Evolutionary conservation across 164 flowering plant genomes (phyloP), one percentile per base, ranked within the genome.

Genomic region (Liquidambar formosana): DNA sequence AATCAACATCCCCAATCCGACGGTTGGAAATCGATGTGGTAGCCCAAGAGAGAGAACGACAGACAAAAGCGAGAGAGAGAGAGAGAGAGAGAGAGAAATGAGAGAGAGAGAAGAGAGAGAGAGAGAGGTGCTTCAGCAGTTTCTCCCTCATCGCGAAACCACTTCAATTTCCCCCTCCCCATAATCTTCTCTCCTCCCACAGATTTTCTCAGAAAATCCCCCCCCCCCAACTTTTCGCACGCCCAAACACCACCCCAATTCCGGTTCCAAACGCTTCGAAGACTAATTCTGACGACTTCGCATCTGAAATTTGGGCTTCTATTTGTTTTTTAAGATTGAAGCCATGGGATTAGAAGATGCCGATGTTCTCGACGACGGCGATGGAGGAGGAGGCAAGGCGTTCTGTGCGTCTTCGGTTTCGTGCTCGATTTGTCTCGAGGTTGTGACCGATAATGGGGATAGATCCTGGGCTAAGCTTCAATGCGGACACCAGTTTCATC

Each of bases 391-490:
- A 4, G 76, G 76, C 5, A 67, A 78, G 60, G 47, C 72, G 12
- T 69, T 65, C 14, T 74, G 53, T 33, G 41, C 41, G 15, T 33
- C 65, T 23, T 66, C 76, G 51, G 77, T 85, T 54, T 77, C 90
- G 45, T 91, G 97, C 73, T 93, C 98, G 76, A 89, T 93, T 78
- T 93, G 98, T 68, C 85, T 93, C 33, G 97, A 91, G 43, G 75
- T 54, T 4, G 96, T 93, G 57, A 67, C 77, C 23, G 90, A 87
- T 64, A 78, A 81, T 69, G 91, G 89, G 66, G 94, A 85, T 61
- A 82, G 98, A 73, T 87, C 98, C 13, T 86, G 85, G 81, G 96
- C 94, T 4, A 90, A 84, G 87, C 91, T 94, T 72, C 96, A 87
- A 72, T 94, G 98, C 51, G 94, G 96, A 12, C 97, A 91, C 60